Percentiles rank a stretch among this genome's conserved stretches.
phyloP scores from a whole-genome alignment of 2,329 filamentous ascomycete genomes.

The Aureobasidium sp. region DNA sequence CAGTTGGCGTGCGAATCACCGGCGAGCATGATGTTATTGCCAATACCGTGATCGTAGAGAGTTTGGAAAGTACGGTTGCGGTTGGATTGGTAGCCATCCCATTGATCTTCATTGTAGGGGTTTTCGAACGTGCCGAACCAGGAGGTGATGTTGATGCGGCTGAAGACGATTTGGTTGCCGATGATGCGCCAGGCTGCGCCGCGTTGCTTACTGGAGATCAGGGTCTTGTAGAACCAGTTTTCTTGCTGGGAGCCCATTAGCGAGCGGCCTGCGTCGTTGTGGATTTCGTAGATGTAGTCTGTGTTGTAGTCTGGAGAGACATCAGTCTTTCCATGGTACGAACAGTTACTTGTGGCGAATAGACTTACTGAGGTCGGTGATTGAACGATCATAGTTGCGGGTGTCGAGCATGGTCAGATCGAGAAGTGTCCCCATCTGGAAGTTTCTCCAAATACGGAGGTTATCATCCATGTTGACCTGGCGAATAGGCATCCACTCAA shows the following conservation, averaged over 20 bases:
- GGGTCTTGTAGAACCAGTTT: constrained; percentile 60
- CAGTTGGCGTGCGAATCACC: constrained; percentile 65
- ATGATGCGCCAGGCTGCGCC: constrained; percentile 64
- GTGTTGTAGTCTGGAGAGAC: constrained; percentile 46
- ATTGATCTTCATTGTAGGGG: constrained; percentile 50
- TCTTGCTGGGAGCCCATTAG: constrained; percentile 69
- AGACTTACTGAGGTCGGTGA: constrained; percentile 44
- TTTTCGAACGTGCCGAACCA: constrained; percentile 36
- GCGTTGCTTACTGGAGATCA: constrained; percentile 44
- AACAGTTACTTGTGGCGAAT: not conserved
- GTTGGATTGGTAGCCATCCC: constrained; percentile 63
- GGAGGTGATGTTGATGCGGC: constrained; percentile 45
- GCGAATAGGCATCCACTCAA: constrained; percentile 57
- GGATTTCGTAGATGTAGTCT: constrained; percentile 53
- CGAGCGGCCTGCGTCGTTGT: constrained; percentile 58
- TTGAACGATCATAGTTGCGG: constrained; percentile 59
- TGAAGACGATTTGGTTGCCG: constrained; percentile 65
- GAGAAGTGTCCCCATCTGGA: constrained; percentile 57
- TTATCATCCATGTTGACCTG: constrained; percentile 64
- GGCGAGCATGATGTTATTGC: constrained; percentile 65
- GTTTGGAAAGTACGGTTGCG: constrained; percentile 63
- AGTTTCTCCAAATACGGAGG: constrained; percentile 62
- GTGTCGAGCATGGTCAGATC: constrained; percentile 67
- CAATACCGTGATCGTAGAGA: constrained; percentile 61
- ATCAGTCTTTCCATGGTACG: constrained; percentile 19